These are phyloP conservation scores for Sphagnum tenellum DNA, from an alignment of 225 moss, liverwort and hornwort species.

Conservation along the genomic window DNA sequence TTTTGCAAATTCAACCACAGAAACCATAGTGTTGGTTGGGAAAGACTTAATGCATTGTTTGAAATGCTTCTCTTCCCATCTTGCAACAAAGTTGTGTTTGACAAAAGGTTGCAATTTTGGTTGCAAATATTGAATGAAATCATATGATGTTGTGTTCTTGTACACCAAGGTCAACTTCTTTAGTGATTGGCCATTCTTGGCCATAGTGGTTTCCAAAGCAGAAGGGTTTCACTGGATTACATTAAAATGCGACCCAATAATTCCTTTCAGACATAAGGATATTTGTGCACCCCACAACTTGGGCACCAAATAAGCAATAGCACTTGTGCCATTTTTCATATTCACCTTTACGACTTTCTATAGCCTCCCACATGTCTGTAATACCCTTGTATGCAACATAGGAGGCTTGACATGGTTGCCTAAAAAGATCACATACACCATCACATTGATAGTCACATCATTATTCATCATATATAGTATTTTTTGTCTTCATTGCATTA, in stretches of 20 bases:
- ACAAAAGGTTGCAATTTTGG: conserved; percentile 3
- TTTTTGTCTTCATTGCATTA: not conserved
- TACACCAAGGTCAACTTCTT: not conserved
- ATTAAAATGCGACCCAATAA: not conserved
- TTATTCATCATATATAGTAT: not conserved
- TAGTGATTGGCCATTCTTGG: not conserved
- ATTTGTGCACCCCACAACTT: not conserved
- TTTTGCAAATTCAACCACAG: not conserved
- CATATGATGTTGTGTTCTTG: not conserved
- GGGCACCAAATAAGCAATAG: not conserved
- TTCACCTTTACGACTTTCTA: conserved; percentile 1
- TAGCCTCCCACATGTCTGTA: not conserved
- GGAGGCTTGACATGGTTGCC: not conserved
- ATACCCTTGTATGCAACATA: not conserved
- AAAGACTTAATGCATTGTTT: not conserved
- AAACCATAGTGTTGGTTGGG: not conserved
- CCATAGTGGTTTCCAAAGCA: conserved; percentile 4
- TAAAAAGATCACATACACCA: not conserved
- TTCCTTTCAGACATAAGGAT: not conserved
- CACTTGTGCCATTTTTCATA: not conserved
- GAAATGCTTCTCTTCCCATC: conserved; percentile 1
- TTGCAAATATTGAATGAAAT: not conserved
- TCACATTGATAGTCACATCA: not conserved
- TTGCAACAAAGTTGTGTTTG: not conserved
- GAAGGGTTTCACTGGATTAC: not conserved